Evolutionary conservation across 352 stramenopile genomes (phyloP).

Genomic region (Pythium insidiosum): DNA sequence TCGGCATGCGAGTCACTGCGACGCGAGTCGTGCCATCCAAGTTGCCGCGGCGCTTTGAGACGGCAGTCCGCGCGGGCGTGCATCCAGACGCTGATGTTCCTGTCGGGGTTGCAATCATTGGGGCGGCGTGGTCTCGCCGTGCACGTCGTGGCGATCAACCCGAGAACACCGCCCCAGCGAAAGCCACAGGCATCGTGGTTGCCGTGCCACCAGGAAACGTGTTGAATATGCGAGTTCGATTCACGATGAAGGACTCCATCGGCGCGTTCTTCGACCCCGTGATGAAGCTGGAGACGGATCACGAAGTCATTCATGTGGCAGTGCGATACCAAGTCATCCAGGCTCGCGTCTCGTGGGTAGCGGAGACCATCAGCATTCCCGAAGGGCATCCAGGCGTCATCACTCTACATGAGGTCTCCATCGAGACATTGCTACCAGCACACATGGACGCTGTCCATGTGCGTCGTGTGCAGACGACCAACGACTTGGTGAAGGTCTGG

Average conservation of each 20-base stretch:
- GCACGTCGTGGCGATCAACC: background rate
- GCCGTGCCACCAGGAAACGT: too few relatives aligned
- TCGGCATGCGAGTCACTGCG: conserved; percentile 16
- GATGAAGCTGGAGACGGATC: conserved; percentile 4
- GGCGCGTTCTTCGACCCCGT: too few relatives aligned
- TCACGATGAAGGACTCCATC: too few relatives aligned
- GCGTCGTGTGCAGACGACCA: background rate
- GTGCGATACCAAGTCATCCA: conserved; percentile 4
- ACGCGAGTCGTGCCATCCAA: too few relatives aligned
- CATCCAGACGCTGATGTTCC: background rate
- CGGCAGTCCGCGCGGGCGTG: too few relatives aligned
- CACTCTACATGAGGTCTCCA: background rate
- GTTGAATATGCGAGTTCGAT: too few relatives aligned
- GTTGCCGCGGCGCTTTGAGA: too few relatives aligned
- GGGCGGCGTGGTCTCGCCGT: conserved; percentile 1
- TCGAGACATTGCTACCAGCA: too few relatives aligned
- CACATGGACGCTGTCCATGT: too few relatives aligned
- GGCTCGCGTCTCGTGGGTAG: background rate
- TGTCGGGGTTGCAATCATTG: background rate
- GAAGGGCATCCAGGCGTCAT: conserved; percentile 2
- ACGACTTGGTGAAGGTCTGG: background rate
- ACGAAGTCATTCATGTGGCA: conserved; percentile 5
- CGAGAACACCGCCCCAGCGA: background rate
- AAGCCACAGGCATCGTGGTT: too few relatives aligned
- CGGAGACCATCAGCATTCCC: background rate